Percentiles rank a stretch among this genome's conserved stretches.
Conservation (phyloP, 768 basidiomycete genomes). For the Tylopilus intermedius region DNA sequence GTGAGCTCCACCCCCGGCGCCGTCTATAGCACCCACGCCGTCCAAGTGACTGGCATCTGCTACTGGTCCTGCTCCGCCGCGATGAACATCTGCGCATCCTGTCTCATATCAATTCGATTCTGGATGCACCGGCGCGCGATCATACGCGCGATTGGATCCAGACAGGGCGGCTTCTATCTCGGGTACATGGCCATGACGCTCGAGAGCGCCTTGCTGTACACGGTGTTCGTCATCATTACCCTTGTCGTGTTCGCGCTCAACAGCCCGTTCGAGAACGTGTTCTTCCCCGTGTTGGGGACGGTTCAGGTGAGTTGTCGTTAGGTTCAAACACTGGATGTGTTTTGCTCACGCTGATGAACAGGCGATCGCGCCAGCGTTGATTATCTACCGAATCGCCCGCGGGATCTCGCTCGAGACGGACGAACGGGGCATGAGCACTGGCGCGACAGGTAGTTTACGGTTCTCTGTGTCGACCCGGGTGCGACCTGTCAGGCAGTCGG, state of each 20-base stretch:
- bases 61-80: conserved; percentile 16
- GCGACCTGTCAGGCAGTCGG: not conserved
- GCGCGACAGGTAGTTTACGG: not conserved
- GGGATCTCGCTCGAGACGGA: conserved; percentile 21
- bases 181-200: conserved; percentile 25
- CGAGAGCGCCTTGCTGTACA: conserved; percentile 21
- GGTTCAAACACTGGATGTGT: no score
- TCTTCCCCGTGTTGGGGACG: conserved; percentile 20
- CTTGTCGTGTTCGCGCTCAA: conserved; percentile 15
- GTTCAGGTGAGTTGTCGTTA: conserved; percentile 14
- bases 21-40: conserved; percentile 11
- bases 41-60: conserved; percentile 14
- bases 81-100: conserved; percentile 15
- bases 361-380: conserved; percentile 18
- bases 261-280: conserved; percentile 22
- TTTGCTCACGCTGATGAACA: not conserved
- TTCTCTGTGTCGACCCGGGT: conserved; percentile 5
- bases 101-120: conserved; percentile 13
- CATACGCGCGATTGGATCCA: conserved; percentile 5
- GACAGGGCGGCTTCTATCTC: conserved; percentile 18
- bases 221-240: conserved; percentile 7
- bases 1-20: conserved; percentile 12
- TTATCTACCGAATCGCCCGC: conserved; percentile 19
- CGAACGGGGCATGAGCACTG: not conserved
- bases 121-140: conserved; percentile 18